Base-by-base conservation (phyloP, 768 basidiomycete genomes). In the Pluteus cervinus region DNA sequence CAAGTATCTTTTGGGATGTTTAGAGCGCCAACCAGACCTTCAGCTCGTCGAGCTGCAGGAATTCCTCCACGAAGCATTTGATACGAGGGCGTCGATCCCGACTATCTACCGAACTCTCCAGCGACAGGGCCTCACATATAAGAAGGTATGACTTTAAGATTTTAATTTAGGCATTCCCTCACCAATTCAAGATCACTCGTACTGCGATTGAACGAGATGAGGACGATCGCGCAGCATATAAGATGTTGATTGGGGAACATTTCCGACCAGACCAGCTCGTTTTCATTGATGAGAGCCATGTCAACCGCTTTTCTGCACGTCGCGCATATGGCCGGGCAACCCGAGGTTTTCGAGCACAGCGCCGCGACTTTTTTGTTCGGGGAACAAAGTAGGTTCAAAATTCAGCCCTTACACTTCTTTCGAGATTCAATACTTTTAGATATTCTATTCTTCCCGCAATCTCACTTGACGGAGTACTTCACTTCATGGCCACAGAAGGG, bases 241-340 rank as follows among this genome's bases (percentile, higher is more conserved):
- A 36, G 22, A 33, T 44, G 8, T 26, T 33, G 17, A 42, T 53
- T 22, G 47, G 42, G 12, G 37, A 34, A 11, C 24, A 46, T 34
- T 54, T 51, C 33, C 7, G 33, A 7, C 42, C 47, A 10, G 36
- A 34, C 8, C 53, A 58, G 37, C 45, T 56, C 8, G 44, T 63
- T 7, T 58, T 55, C 29, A 46, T 60, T 4, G 60, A 63, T 42
- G 58, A 63, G 36, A 55, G 50, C 17, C 39, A 52, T 9, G 51
- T 50, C 41, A 50, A 63, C 33, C 36, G 52, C 6, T 40, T 44
- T 3, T 52, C 52, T 6, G 36, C 53, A 7, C 42, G 41, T 23
- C 47, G 53, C 3, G 45, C 43, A 7, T 53, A 38, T 41, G 62
- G 50, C 7, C 52, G 56, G 45, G 50, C 62, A 14, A 23, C 46